Base-by-base conservation (phyloP, 1,284 basidiomycete species). In the Trametes pubescens region DNA sequence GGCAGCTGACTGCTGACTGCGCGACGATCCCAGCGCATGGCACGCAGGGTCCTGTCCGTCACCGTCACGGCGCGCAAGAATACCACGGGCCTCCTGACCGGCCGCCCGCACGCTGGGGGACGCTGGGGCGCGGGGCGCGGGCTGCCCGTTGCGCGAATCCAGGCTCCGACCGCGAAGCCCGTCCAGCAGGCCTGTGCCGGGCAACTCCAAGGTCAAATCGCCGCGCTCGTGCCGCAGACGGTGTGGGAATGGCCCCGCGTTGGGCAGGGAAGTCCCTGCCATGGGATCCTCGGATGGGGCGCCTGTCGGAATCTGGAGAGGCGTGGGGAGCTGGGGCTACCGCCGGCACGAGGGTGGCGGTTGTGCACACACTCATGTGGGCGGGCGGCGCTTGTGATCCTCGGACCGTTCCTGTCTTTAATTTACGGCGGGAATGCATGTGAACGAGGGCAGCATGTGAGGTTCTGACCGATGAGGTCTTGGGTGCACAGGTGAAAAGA, bases 211-310 rank as follows among this genome's bases (percentile, higher is more conserved):
- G 44, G 32, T 43, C 59, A 61, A 60, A 62, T 59, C 62, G 62
- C 66, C 62, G 66, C 66, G 29, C 57, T 65, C 55, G 61, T 51
- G 46, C 66, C 66, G 66, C 60, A 47, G 48, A 37, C 54, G 29
- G 44, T 47, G 54, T 37, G 44, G 48, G 38, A 18, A 24, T 6
- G 44, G 4, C 16, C 21, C 47, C 55, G 49, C 40, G 34, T 22
- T 48, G n/a, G 43, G 56, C 26, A 51, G 43, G 22, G 52, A 40
- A 54, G 37, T 14, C 58, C 7, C 51, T 46, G 13, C 49, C 29
- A 54, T 37, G 55, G 61, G 59, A 26, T 9, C 37, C 14, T 34
- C 13, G 40, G n/a, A 10, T n/a, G 49, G 35, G 34, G 47, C 35
- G 56, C 35, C 47, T 29, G 53, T 21, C 51, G 48, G 11, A 18